phyloP scores from a whole-genome alignment of 495 filamentous ascomycete genomes.

The Penicillium canescens region DNA sequence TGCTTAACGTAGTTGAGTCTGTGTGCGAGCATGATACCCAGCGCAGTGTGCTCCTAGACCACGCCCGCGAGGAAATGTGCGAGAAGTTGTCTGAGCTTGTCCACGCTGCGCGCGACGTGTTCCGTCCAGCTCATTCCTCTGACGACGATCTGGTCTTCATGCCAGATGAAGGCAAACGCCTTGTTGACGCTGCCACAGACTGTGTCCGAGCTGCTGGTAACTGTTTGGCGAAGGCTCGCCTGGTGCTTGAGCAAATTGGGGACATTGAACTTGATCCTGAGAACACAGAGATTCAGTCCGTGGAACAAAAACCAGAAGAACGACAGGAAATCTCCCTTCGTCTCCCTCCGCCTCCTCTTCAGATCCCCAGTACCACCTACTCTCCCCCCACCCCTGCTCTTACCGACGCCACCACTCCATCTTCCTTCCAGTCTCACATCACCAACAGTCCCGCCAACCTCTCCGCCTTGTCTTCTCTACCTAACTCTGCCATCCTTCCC shows the following conservation, averaged over 20 bases:
- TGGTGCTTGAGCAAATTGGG: conserved; percentile 85
- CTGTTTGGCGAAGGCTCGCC: conserved; percentile 81
- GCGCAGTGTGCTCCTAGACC: conserved; percentile 61
- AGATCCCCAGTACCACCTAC: conserved; percentile 38
- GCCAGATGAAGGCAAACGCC: conserved; percentile 73
- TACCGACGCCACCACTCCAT: conserved; percentile 45
- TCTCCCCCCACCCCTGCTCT: conserved; percentile 40
- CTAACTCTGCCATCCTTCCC: conserved; percentile 34
- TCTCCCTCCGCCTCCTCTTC: conserved; percentile 42
- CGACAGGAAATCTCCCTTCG: conserved; percentile 34
- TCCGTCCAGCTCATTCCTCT: conserved; percentile 59
- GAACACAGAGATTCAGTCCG: conserved; percentile 16
- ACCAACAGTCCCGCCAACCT: conserved; percentile 15
- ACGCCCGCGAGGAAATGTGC: conserved; percentile 77
- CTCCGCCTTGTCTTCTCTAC: conserved; percentile 30
- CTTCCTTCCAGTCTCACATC: conserved; percentile 40
- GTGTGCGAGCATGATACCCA: conserved; percentile 75
- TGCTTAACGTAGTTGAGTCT: conserved; percentile 79
- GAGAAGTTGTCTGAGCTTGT: conserved; percentile 76
- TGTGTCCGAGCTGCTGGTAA: conserved; percentile 91
- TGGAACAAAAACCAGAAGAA: conserved; percentile 9
- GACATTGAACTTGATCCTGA: conserved; percentile 82
- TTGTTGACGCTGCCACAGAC: conserved; percentile 79
- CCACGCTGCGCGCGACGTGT: conserved; percentile 74
- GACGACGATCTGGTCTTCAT: conserved; percentile 75